phyloP scores from a whole-genome alignment of 176 grass and related monocot genomes.

The Luzula sylvatica region DNA sequence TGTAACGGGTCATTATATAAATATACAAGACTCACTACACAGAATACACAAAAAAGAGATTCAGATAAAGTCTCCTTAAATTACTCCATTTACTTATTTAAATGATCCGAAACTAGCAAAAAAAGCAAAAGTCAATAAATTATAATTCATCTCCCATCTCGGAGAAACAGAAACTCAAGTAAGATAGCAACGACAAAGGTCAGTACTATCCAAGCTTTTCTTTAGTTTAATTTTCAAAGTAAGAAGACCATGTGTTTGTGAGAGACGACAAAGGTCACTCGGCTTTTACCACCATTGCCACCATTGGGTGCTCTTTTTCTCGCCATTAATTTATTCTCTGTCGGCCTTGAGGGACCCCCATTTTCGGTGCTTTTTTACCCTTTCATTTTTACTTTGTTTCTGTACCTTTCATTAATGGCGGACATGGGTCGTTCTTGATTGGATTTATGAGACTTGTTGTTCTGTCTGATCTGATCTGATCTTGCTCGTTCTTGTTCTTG shows the following conservation, averaged over 20 bases:
- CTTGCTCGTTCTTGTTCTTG: too few species aligned
- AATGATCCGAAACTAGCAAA: slow-evolving; percentile 14
- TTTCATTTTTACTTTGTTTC: background rate
- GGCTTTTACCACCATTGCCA: slow-evolving; percentile 7
- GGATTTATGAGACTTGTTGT: slow-evolving; percentile 12
- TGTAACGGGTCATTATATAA: background rate
- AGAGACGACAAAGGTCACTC: slow-evolving; percentile 17
- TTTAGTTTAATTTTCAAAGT: slow-evolving; percentile 5
- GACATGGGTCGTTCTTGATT: slow-evolving; percentile 3
- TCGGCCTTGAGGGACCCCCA: background rate
- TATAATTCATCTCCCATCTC: background rate
- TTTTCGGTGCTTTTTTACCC: background rate
- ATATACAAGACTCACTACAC: background rate
- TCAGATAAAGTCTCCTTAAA: background rate
- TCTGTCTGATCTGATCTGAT: too few species aligned
- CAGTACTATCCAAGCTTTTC: background rate
- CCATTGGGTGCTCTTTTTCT: slow-evolving; percentile 17
- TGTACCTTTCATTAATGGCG: slow-evolving; percentile 6
- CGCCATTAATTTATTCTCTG: slow-evolving; percentile 21
- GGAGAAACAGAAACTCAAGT: background rate
- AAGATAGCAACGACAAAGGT: slow-evolving; percentile 7
- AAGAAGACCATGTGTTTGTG: slow-evolving; percentile 11
- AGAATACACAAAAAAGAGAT: background rate
- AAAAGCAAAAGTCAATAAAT: background rate
- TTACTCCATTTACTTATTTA: slow-evolving; percentile 11